Base-by-base conservation (phyloP, 371 early-diverging fungal genomes). In the Mortierella sp. region DNA sequence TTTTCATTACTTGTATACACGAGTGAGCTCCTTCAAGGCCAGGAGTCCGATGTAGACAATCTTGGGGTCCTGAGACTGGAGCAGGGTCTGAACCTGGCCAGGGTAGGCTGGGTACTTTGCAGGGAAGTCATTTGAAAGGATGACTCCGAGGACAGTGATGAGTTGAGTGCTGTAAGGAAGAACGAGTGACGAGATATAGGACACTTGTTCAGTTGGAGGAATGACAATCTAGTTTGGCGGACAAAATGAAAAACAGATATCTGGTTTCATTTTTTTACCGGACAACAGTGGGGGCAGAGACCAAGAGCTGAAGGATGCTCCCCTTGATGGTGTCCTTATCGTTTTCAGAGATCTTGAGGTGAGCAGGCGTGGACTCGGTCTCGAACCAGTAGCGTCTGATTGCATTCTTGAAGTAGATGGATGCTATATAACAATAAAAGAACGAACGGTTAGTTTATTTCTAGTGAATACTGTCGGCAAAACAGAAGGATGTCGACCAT, bases 361-460 rank as follows among this genome's bases (percentile, higher is more conserved):
- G 72, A 7, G 64, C 70, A 28, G 67, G 55, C 3, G 79, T 65
- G 6, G 61, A 47, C 49, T 83, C 72, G 44, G 71, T 54, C 26
- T 84, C 79, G 58, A 84, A 84, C 96, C 96, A 97, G 19, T 84
- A 84, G 57, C 84, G 87, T 46, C 80, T 78, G 48, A 95, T 80
- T 11, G 92, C 84, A 78, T 96, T 96, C 81, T 97, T 97, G 79
- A 97, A 94, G 84, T 93, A 95, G 69, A 97, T 92, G 8, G 96
- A 90, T 66, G 92, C 96, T 89, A 84, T n/a, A n/a, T n/a, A n/a
- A n/a, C n/a, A n/a, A n/a, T n/a, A n/a, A n/a, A n/a, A n/a, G n/a
- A n/a, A n/a, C n/a, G n/a, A n/a, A n/a, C n/a, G n/a, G n/a, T n/a
- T n/a, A n/a, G n/a, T n/a, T n/a, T n/a, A n/a, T n/a, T n/a, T n/a